Evolutionary conservation across 1,284 basidiomycete genomes (phyloP), one percentile per base, ranked within the genome.

Genomic region (Gymnopus androsaceus): DNA sequence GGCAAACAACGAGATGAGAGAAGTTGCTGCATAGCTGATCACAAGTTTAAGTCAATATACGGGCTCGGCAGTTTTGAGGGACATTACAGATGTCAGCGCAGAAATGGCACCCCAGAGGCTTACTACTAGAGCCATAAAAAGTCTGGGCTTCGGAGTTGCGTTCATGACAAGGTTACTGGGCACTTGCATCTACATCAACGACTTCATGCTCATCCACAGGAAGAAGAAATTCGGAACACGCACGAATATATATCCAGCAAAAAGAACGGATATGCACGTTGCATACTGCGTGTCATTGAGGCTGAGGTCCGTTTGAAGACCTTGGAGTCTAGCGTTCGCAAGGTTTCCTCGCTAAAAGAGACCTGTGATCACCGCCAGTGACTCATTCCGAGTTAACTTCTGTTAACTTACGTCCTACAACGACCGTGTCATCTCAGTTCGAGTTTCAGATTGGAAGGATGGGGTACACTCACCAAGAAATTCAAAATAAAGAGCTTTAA

Each of bases 151-250:
- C 9, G 61, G 58, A 12, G 61, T 58, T 15, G 60, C 37, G 51
- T 63, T 63, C 61, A 63, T 63, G 23, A 63, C 45, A 27, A 63
- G 47, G 53, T 61, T 63, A 9, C 60, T 60, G 25, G 62, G 62
- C 8, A 63, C 56, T 63, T 63, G 62, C 62, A 63, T 63, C 60
- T 63, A 46, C 9, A 45, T 9, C 30, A 33, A 2, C 7, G 11
- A 19, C 19, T 15, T 21, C 2, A 9, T 9, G 14, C 28, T 15
- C 6, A 23, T 21, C 23, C n/a, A 9, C 4, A 27, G 12, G 7
- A 19, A 36, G 17, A 34, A 33, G 23, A 21, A 48, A 4, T 17
- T 23, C 21, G 15, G 3, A 21, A 28, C 23, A 55, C 60, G 23
- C 25, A 63, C 61, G 36, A 62, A 55, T 23, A 62, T 62, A 51